Percentiles rank a stretch among this genome's conserved stretches.
Conservation (phyloP, 495 filamentous ascomycete genomes). For the Xylaria flabelliformis region DNA sequence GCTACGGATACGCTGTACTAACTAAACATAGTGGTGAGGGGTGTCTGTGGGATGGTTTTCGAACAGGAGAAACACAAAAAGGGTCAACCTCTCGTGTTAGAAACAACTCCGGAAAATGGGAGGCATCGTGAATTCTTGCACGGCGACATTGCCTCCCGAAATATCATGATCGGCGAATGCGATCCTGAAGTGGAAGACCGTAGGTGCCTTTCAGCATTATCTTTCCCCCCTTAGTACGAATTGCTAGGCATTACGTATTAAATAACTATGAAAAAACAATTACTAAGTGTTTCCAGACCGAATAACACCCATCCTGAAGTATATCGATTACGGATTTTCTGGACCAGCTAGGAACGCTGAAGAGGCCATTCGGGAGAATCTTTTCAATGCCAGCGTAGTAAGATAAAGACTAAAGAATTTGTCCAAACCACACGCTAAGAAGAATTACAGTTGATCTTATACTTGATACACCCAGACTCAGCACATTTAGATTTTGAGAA, state of each 20-base stretch:
- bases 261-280: not conserved
- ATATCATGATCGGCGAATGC: constrained; percentile 9
- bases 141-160: not conserved
- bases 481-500: not conserved
- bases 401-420: not conserved
- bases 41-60: constrained; percentile 1
- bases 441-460: not conserved
- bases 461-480: not conserved
- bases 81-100: not conserved
- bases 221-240: not conserved
- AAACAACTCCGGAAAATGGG: not conserved
- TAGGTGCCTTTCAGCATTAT: not conserved
- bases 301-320: not conserved
- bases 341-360: not conserved
- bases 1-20: not conserved
- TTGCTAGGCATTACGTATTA: not conserved
- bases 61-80: not conserved
- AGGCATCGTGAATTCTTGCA: not conserved
- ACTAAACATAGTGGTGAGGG: constrained; percentile 6
- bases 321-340: constrained; percentile 12
- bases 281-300: not conserved
- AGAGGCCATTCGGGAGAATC: not conserved
- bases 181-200: not conserved
- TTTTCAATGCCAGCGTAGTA: not conserved
- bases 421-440: not conserved